These are phyloP conservation scores for Cyclotella baltica DNA, from an alignment of 108 stramenopile genomes.

Conservation along the genomic window DNA sequence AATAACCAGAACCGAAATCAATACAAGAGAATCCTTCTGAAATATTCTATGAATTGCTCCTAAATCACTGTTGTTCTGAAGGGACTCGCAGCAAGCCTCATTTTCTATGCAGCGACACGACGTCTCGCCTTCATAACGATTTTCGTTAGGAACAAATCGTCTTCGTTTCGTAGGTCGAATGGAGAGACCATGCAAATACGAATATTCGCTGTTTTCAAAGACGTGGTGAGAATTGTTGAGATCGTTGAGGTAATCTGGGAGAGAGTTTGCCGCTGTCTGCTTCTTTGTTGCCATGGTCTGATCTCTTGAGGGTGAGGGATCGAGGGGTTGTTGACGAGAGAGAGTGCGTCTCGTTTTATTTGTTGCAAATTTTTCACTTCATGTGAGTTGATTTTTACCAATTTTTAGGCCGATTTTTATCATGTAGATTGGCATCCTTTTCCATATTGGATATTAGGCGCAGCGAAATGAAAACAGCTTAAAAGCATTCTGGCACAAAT, in stretches of 20 bases:
- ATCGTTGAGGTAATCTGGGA: conserved; percentile 19
- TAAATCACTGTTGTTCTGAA: neutral
- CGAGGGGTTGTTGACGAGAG: neutral
- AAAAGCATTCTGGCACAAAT: too few relatives aligned
- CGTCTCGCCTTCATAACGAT: neutral
- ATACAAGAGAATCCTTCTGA: neutral
- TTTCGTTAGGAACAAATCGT: neutral
- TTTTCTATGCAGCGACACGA: neutral
- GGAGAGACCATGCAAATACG: conserved; percentile 17
- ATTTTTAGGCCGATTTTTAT: too few relatives aligned
- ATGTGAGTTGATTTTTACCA: too few relatives aligned
- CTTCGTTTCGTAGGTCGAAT: conserved; percentile 24
- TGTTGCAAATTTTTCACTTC: too few relatives aligned
- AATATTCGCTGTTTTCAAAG: conserved; percentile 18
- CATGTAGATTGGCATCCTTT: too few relatives aligned
- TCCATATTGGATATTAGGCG: too few relatives aligned
- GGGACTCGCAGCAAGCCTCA: neutral
- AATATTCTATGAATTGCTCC: too few relatives aligned
- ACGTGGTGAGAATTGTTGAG: conserved; percentile 1
- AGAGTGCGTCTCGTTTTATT: neutral
- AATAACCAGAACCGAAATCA: neutral
- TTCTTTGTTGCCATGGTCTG: neutral
- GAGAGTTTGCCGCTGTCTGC: neutral
- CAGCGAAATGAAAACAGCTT: too few relatives aligned
- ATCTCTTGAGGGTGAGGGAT: neutral